A percentile compares a stretch with the other conserved stretches of the same genome.
Evolutionary conservation across 306 rosid genomes (phyloP).

Genomic region (Prunus armeniaca): DNA sequence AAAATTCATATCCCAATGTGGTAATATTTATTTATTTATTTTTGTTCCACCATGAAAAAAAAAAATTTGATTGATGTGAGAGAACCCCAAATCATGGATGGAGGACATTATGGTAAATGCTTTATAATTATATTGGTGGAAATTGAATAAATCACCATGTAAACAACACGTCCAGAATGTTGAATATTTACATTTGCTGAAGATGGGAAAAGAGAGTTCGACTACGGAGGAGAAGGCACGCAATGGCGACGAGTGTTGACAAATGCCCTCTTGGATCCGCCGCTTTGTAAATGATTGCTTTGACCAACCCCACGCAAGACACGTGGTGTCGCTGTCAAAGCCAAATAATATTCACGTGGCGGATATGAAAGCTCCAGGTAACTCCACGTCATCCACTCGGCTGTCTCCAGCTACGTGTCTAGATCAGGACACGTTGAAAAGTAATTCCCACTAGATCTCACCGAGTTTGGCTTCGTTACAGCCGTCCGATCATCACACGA

Average conservation of each 20-base stretch:
- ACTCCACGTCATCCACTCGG: conserved; percentile 29
- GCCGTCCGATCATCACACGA: background rate
- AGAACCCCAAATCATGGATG: too few species aligned
- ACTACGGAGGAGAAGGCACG: background rate
- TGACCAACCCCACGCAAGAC: conserved; percentile 2
- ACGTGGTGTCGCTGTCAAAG: conserved; percentile 33
- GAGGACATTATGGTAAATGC: too few species aligned
- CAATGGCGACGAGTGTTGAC: background rate
- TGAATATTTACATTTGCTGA: background rate
- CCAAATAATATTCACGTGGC: conserved; percentile 28
- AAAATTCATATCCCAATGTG: background rate
- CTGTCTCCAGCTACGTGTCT: conserved; percentile 27
- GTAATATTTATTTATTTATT: background rate
- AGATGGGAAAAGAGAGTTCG: background rate
- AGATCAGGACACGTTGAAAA: conserved; percentile 28
- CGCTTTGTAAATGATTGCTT: conserved; percentile 12
- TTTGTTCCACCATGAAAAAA: background rate
- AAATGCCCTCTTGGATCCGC: background rate
- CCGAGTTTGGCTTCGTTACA: background rate
- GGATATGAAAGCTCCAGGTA: conserved; percentile 16
- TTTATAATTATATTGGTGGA: too few species aligned
- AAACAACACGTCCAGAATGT: background rate
- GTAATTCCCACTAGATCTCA: background rate
- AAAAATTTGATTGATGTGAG: too few species aligned
- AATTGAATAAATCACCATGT: background rate